Evolutionary conservation across 2,329 filamentous ascomycete genomes (phyloP), one percentile per base, ranked within the genome.

Genomic region (Nothopassalora personata): DNA sequence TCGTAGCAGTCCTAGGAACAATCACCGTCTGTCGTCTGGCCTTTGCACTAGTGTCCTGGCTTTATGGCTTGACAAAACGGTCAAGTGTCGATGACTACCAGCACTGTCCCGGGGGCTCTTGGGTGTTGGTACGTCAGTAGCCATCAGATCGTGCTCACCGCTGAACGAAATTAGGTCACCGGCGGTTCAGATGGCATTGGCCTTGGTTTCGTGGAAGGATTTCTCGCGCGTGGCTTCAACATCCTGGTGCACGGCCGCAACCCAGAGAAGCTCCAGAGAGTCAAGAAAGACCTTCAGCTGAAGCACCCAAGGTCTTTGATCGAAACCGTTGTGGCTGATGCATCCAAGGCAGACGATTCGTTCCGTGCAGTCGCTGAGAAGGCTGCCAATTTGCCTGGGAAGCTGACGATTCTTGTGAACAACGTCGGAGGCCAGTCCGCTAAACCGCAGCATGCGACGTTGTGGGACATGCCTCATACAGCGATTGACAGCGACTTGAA

Each of bases 141-240:
- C 10, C 34, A 36, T 36, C 8, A 36, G 4, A 4, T 36, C 34
- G 34, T 10, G 34, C 34, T 15, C 15, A 15, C 15, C 4, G 15
- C 34, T 36, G 34, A 36, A 15, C 7, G 10, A 36, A 15, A 36
- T 11, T 15, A 36, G 34, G 8, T 82, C 13, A 84, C 81, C 0
- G 81, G 81, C 27, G 75, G 78, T n/a, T 78, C 74, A 3, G 80
- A 81, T 49, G 82, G 81, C 8, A 81, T 83, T 33, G 82, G 82
- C 13, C 69, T 72, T 23, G 76, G 71, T 0, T 76, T 83, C 56
- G 74, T 76, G 3, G 66, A 76, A 52, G 77, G 80, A 64, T 77
- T 85, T 34, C 78, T 77, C 13, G 58, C 63, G 0, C 71, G 70
- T n/a, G 80, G 80, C 47, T 83, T 83, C 74, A 80, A 82, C 63